Evolutionary conservation across 2,329 filamentous ascomycete genomes (phyloP).

Genomic region (Aspergillus jensenii): DNA sequence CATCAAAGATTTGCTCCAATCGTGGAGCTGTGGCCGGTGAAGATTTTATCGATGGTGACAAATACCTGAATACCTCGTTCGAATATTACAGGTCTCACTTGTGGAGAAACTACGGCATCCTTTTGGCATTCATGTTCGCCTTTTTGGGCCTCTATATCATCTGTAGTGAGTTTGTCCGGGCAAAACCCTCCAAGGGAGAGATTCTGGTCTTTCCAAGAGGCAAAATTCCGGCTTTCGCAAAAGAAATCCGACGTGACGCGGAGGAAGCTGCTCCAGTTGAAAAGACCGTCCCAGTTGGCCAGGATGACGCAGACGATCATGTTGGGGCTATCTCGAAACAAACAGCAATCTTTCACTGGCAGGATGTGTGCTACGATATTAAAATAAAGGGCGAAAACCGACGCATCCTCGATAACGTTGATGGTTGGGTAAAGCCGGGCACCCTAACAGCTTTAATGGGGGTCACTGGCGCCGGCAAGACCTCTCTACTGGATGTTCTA

Average conservation of each 20-base stretch:
- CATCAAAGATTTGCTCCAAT: slow-evolving; percentile 56
- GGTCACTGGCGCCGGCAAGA: slow-evolving; percentile 86
- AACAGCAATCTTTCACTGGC: slow-evolving; percentile 80
- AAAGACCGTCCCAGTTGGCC: slow-evolving; percentile 60
- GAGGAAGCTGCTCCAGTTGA: slow-evolving; percentile 22
- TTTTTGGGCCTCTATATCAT: slow-evolving; percentile 62
- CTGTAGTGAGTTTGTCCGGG: slow-evolving; percentile 59
- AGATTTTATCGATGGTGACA: slow-evolving; percentile 57
- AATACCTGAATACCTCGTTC: slow-evolving; percentile 56
- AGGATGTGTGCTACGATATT: slow-evolving; percentile 77
- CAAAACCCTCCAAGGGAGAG: slow-evolving; percentile 72
- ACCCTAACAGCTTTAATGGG: slow-evolving; percentile 88
- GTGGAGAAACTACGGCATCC: slow-evolving; percentile 69
- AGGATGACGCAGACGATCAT: slow-evolving; percentile 69
- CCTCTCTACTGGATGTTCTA: slow-evolving; percentile 79
- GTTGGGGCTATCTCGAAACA: slow-evolving; percentile 68
- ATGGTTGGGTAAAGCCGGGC: slow-evolving; percentile 90
- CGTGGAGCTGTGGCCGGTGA: slow-evolving; percentile 59
- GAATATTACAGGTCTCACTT: slow-evolving; percentile 58
- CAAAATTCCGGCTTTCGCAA: slow-evolving; percentile 54
- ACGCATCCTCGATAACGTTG: slow-evolving; percentile 76
- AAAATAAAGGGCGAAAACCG: slow-evolving; percentile 72
- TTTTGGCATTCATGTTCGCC: slow-evolving; percentile 61
- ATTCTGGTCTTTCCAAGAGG: slow-evolving; percentile 71
- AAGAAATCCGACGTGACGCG: slow-evolving; percentile 24